These are phyloP conservation scores for Lichtheimia ramosa DNA, from an alignment of 371 early-diverging fungal genomes.

Conservation along the genomic window DNA sequence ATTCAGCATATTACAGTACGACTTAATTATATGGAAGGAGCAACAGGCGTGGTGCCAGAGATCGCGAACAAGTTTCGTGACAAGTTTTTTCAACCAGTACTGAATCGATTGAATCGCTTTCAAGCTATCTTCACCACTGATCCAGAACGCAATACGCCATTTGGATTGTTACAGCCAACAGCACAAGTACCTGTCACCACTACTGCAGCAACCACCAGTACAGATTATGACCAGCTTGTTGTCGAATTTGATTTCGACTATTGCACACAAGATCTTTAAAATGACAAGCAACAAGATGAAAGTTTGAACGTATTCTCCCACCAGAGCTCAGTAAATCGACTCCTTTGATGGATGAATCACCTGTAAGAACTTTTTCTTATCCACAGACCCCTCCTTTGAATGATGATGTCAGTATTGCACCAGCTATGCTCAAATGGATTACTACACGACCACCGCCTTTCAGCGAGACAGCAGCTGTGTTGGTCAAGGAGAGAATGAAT, in stretches of 20 bases:
- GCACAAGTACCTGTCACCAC: too few species aligned
- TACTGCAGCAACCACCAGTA: too few species aligned
- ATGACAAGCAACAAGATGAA: too few species aligned
- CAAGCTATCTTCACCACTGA: constrained; percentile 47
- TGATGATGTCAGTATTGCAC: neutral
- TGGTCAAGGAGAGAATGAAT: neutral
- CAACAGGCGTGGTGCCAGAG: constrained; percentile 38
- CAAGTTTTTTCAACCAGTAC: constrained; percentile 42
- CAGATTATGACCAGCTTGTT: neutral
- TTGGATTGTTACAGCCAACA: constrained; percentile 27
- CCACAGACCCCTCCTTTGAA: neutral
- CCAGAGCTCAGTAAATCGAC: neutral
- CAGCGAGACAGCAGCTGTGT: neutral
- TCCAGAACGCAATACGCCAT: constrained; percentile 43
- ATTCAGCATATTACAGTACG: constrained; percentile 67
- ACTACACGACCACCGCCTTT: neutral
- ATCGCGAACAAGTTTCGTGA: constrained; percentile 25
- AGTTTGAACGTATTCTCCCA: neutral
- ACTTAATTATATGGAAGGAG: constrained; percentile 59
- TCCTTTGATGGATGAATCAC: neutral
- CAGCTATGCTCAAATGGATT: constrained; percentile 9
- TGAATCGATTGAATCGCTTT: constrained; percentile 45
- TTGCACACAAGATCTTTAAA: too few species aligned
- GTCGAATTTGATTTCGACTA: neutral
- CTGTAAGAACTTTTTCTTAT: neutral